Percentiles rank a stretch among this genome's conserved stretches.
phyloP scores from a whole-genome alignment of 208 protist genomes.

The Acanthamoeba healyi region DNA sequence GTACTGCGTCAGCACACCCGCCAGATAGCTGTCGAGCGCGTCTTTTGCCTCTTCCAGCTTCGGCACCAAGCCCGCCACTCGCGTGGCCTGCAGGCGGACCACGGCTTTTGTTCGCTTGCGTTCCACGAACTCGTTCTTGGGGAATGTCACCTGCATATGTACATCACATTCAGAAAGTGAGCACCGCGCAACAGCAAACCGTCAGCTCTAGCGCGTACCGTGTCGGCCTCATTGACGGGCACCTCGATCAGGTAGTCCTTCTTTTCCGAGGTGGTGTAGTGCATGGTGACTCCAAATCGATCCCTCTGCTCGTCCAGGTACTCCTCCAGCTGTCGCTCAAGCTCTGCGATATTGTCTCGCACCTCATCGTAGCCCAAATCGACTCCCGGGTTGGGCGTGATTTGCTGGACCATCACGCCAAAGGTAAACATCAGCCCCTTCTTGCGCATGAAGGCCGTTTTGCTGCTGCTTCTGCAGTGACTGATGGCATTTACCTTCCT shows the following conservation, averaged over 20 bases:
- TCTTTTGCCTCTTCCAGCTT: constrained; percentile 73
- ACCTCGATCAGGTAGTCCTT: constrained; percentile 69
- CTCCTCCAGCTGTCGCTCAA: constrained; percentile 42
- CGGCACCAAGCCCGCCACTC: background rate
- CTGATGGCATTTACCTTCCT: background rate
- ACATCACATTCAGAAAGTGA: background rate
- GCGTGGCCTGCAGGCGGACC: background rate
- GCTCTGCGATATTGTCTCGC: constrained; percentile 15
- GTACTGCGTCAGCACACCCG: constrained; percentile 32
- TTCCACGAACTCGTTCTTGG: constrained; percentile 48
- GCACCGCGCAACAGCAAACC: background rate
- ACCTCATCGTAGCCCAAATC: constrained; percentile 61
- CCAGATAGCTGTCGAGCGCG: constrained; percentile 61
- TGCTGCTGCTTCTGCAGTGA: background rate
- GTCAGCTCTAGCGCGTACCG: background rate
- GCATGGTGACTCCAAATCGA: background rate
- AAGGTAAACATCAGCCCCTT: background rate
- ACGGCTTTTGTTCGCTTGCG: constrained; percentile 50
- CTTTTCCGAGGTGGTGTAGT: constrained; percentile 18
- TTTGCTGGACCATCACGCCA: constrained; percentile 25
- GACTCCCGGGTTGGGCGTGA: constrained; percentile 53
- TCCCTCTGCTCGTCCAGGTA: constrained; percentile 60
- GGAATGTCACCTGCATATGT: constrained; percentile 11
- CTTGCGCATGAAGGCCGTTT: background rate
- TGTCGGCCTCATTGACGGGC: background rate